Percentiles rank a stretch among this genome's conserved stretches.
Evolutionary conservation across 345 rosid genomes (phyloP).

Genomic region (Moringa oleifera): DNA sequence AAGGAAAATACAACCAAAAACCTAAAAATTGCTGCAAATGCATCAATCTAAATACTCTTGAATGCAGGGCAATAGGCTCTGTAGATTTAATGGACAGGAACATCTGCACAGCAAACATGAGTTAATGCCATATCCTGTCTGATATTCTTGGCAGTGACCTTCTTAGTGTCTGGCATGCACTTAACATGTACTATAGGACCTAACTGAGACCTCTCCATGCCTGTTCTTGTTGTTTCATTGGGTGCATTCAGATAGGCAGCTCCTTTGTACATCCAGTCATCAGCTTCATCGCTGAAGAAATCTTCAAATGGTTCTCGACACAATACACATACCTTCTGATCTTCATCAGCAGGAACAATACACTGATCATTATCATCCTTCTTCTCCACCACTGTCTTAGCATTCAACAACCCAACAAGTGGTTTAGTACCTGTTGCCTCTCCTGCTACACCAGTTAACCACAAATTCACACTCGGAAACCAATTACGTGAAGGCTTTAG

Average conservation of each 20-base stretch:
- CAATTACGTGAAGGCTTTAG: constrained; percentile 12
- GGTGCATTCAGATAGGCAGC: constrained; percentile 20
- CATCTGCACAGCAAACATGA: no score
- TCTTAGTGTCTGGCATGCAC: constrained; percentile 39
- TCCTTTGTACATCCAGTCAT: constrained; percentile 46
- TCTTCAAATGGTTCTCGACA: constrained; percentile 40
- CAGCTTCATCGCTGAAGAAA: constrained; percentile 36
- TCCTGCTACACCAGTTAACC: constrained; percentile 17
- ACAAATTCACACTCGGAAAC: constrained; percentile 14
- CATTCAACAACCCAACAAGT: not conserved
- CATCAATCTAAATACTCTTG: no score
- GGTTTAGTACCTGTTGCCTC: not conserved
- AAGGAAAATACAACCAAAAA: no score
- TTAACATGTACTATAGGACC: constrained; percentile 80
- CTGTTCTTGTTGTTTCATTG: constrained; percentile 4
- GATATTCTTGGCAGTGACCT: not conserved
- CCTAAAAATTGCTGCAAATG: no score
- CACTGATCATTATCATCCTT: constrained; percentile 10
- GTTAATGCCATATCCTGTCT: not conserved
- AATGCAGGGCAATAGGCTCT: no score
- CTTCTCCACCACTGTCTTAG: not conserved
- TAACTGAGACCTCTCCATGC: constrained; percentile 35
- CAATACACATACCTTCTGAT: constrained; percentile 28
- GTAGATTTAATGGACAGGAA: no score
- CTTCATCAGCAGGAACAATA: constrained; percentile 21